These are phyloP conservation scores for Whalleya microplaca DNA, from an alignment of 2,329 filamentous ascomycete genomes.

Conservation along the genomic window DNA sequence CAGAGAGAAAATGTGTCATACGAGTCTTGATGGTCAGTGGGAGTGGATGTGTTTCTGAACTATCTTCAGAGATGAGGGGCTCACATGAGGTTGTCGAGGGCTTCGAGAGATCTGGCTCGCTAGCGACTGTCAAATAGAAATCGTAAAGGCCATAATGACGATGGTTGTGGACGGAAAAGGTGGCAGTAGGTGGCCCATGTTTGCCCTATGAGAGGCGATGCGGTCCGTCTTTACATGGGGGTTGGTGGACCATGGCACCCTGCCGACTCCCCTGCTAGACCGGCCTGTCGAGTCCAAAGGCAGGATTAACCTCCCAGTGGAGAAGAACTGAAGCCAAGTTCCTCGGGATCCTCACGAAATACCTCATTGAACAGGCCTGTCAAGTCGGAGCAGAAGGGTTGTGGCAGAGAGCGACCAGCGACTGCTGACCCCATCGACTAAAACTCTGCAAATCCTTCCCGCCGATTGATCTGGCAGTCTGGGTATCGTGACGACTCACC, in stretches of 20 bases:
- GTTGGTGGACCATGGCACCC: conserved; percentile 33
- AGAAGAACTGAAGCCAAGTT: conserved; percentile 32
- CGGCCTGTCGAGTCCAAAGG: conserved; percentile 30
- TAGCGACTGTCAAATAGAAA: conserved; percentile 36
- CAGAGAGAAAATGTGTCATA: conserved; percentile 22
- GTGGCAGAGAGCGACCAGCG: not conserved
- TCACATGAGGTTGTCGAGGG: conserved; percentile 27
- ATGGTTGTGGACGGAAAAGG: conserved; percentile 32
- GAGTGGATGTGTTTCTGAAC: conserved; percentile 35
- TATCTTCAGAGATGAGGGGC: conserved; percentile 33
- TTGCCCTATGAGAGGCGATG: conserved; percentile 37
- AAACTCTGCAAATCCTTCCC: conserved; percentile 23
- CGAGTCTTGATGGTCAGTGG: conserved; percentile 27
- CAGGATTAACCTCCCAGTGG: conserved; percentile 24
- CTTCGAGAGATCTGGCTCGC: conserved; percentile 34
- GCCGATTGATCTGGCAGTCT: conserved; percentile 20
- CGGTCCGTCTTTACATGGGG: conserved; percentile 35
- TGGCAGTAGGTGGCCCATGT: conserved; percentile 36
- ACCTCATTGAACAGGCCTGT: conserved; percentile 33
- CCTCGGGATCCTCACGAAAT: conserved; percentile 30
- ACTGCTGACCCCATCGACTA: conserved; percentile 15
- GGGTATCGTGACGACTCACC: conserved; percentile 24
- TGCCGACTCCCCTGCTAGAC: conserved; percentile 34
- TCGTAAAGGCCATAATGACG: conserved; percentile 32
- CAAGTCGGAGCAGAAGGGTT: conserved; percentile 15